A percentile compares a stretch with the other conserved stretches of the same genome.
Evolutionary conservation across 495 filamentous ascomycete species (phyloP).

Genomic region (Penicillium mononematosum): DNA sequence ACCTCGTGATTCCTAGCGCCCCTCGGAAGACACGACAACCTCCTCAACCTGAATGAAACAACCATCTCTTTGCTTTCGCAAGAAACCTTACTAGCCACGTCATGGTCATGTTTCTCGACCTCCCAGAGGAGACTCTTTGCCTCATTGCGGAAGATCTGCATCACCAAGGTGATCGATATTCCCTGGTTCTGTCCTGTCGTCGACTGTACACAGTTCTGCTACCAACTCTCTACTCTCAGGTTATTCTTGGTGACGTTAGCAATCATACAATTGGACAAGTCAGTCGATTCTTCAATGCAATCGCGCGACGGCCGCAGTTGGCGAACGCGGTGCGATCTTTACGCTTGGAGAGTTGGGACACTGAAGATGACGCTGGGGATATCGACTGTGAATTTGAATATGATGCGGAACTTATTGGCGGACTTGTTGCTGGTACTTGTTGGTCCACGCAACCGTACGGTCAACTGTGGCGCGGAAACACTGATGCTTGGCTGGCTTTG

Average conservation of each 20-base stretch:
- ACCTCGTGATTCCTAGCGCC: neutral
- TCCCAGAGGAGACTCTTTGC: neutral
- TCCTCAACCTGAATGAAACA: neutral
- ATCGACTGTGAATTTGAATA: neutral
- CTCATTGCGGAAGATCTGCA: neutral
- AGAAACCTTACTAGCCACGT: neutral
- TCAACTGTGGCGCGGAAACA: neutral
- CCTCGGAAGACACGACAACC: neutral
- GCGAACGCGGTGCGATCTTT: neutral
- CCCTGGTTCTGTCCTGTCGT: neutral
- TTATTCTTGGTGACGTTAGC: neutral
- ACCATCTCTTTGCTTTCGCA: neutral
- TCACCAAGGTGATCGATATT: neutral
- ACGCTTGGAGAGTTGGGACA: neutral
- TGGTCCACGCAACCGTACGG: neutral
- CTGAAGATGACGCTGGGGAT: neutral
- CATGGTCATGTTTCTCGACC: neutral
- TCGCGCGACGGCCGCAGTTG: neutral
- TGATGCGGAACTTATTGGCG: neutral
- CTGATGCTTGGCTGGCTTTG: slow-evolving; percentile 2
- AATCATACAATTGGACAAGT: neutral
- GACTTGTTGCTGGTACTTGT: neutral
- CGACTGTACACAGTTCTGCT: neutral
- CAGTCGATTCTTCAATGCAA: neutral
- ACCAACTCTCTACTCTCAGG: neutral